Percentiles rank a stretch among this genome's conserved stretches.
phyloP scores from a whole-genome alignment of 2,329 filamentous ascomycete species.

The Daldinia sp. region DNA sequence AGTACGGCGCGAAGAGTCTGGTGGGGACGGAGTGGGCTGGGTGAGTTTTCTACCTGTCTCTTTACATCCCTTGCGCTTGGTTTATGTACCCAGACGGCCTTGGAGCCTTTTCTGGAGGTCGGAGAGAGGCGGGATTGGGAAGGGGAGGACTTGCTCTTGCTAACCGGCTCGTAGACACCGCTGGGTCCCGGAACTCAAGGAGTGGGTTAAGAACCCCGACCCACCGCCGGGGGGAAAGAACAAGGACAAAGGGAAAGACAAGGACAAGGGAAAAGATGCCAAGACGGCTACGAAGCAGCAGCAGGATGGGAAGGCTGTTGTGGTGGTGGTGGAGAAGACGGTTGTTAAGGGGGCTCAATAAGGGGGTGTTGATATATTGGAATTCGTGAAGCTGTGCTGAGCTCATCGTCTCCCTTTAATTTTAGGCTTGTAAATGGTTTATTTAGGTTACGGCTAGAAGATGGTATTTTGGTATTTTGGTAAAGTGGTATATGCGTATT shows the following conservation, averaged over 20 bases:
- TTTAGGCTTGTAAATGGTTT: not conserved
- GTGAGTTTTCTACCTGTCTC: conserved; percentile 53
- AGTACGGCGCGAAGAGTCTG: conserved; percentile 71
- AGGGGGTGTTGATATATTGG: not conserved
- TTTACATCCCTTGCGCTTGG: not conserved
- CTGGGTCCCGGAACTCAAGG: conserved; percentile 65
- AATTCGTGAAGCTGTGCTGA: not conserved
- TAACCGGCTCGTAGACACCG: conserved; percentile 57
- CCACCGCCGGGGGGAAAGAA: not conserved
- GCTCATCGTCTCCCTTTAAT: not conserved
- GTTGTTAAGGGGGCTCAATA: conserved; percentile 31
- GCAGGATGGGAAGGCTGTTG: conserved; percentile 21
- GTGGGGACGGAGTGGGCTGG: conserved; percentile 67
- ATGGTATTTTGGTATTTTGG: too few species aligned
- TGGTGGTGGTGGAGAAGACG: conserved; percentile 41
- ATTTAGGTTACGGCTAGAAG: not conserved
- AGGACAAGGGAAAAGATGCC: conserved; percentile 1
- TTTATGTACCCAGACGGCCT: too few species aligned
- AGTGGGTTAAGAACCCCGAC: conserved; percentile 62
- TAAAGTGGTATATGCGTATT: too few species aligned
- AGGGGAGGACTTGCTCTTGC: too few species aligned
- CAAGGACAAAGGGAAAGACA: conserved; percentile 3
- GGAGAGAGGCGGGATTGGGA: too few species aligned
- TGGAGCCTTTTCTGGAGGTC: too few species aligned
- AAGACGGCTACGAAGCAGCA: conserved; percentile 17